Percentiles rank a stretch among this genome's conserved stretches.
phyloP scores from a whole-genome alignment of 495 filamentous ascomycete genomes.

The Umbilicaria muhlenbergii region DNA sequence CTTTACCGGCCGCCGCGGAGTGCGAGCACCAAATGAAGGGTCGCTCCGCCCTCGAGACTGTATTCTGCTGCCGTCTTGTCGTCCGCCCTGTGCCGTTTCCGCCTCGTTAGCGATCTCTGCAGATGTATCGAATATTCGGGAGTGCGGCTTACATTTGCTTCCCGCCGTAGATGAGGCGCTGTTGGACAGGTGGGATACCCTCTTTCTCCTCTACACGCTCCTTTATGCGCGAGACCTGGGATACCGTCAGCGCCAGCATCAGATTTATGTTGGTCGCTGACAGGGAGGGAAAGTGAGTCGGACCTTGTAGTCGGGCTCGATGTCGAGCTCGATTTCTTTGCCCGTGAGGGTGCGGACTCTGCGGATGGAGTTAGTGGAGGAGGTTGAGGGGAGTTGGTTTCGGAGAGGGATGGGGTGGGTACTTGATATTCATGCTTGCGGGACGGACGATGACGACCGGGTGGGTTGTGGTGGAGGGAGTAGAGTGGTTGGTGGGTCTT shows the following conservation, averaged over 20 bases:
- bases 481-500: neutral
- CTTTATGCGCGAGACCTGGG: constrained; percentile 82
- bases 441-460: neutral
- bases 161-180: constrained; percentile 87
- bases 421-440: constrained; percentile 12
- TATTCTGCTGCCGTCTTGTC: constrained; percentile 80
- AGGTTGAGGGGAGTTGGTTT: neutral
- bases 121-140: neutral
- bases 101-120: neutral
- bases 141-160: constrained; percentile 73
- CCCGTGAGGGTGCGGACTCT: constrained; percentile 97
- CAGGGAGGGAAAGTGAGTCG: neutral
- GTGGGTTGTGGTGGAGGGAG: neutral
- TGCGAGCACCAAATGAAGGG: constrained; percentile 87
- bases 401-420: neutral
- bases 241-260: constrained; percentile 2
- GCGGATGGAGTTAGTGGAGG: neutral
- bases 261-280: neutral
- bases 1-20: constrained; percentile 53
- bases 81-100: constrained; percentile 51
- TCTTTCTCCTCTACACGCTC: constrained; percentile 98
- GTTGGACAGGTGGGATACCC: constrained; percentile 93
- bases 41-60: constrained; percentile 78
- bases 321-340: constrained; percentile 96
- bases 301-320: constrained; percentile 87